These are phyloP conservation scores for Fusarium torreyae DNA, from an alignment of 2,329 filamentous ascomycete genomes.

Conservation along the genomic window DNA sequence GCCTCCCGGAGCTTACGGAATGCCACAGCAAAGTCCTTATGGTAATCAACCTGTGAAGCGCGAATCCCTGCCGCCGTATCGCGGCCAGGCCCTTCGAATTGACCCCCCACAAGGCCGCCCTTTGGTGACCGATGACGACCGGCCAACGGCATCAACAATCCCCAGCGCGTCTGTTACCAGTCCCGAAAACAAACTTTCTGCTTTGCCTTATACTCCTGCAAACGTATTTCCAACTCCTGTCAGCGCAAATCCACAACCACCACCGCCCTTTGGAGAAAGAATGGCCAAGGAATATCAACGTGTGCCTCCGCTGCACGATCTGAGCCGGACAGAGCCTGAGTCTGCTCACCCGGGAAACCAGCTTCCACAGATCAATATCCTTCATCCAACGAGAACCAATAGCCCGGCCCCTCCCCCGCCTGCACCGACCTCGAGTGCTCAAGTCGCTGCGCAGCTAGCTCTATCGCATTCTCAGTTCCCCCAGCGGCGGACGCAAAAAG, in stretches of 20 bases:
- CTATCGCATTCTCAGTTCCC: constrained; percentile 69
- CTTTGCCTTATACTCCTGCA: constrained; percentile 67
- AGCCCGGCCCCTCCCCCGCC: constrained; percentile 61
- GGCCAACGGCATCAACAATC: constrained; percentile 71
- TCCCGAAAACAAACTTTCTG: constrained; percentile 74
- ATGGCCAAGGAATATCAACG: constrained; percentile 73
- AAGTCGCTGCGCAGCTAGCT: constrained; percentile 72
- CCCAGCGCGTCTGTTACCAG: constrained; percentile 71
- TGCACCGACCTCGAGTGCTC: constrained; percentile 61
- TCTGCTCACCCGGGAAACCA: constrained; percentile 65
- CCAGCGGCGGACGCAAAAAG: constrained; percentile 77
- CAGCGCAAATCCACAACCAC: constrained; percentile 67
- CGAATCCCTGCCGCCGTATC: constrained; percentile 72
- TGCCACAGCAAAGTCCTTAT: constrained; percentile 65
- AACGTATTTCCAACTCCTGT: constrained; percentile 75
- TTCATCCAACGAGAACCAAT: constrained; percentile 66
- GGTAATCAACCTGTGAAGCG: constrained; percentile 63
- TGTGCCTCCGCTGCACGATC: constrained; percentile 73
- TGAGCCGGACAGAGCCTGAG: constrained; percentile 69
- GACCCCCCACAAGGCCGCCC: constrained; percentile 73
- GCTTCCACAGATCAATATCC: constrained; percentile 71
- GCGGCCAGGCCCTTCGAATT: constrained; percentile 73
- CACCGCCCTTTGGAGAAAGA: constrained; percentile 63
- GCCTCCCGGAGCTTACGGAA: constrained; percentile 73
- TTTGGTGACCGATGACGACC: constrained; percentile 70